Evolutionary conservation across 495 filamentous ascomycete species (phyloP).

Genomic region (Geoglossum glabrum): DNA sequence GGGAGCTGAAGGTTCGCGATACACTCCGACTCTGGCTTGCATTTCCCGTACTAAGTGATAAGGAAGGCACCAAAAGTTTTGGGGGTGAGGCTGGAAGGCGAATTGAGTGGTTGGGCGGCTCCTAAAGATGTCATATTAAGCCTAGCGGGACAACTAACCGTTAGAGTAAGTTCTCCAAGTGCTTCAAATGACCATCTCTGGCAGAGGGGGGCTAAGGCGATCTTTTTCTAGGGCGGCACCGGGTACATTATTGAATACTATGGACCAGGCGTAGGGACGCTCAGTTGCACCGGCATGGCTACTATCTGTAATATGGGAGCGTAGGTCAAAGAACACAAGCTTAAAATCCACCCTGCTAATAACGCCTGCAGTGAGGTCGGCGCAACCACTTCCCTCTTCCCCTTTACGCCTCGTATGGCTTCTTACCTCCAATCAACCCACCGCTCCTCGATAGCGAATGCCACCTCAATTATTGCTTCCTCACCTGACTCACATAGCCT

Average conservation of each 20-base stretch:
- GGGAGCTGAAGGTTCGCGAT: constrained; percentile 54
- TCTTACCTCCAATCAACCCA: constrained; percentile 72
- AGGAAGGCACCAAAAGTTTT: constrained; percentile 53
- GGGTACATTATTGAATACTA: constrained; percentile 89
- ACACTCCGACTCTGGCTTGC: neutral
- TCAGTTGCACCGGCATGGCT: constrained; percentile 85
- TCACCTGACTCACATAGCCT: constrained; percentile 29
- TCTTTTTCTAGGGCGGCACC: constrained; percentile 46
- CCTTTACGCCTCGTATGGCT: constrained; percentile 47
- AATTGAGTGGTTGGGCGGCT: constrained; percentile 73
- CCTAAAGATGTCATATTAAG: constrained; percentile 90
- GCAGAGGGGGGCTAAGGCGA: neutral
- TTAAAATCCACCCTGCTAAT: neutral
- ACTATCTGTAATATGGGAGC: constrained; percentile 79
- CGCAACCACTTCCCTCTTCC: constrained; percentile 90
- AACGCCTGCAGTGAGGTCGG: constrained; percentile 50
- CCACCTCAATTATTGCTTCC: constrained; percentile 27
- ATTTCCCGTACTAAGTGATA: neutral
- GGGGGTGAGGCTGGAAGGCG: constrained; percentile 67
- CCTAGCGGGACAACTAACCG: constrained; percentile 76
- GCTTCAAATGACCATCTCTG: neutral
- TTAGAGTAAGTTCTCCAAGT: constrained; percentile 27
- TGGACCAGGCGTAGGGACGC: constrained; percentile 68
- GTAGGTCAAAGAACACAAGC: neutral
- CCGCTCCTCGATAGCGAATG: constrained; percentile 46